Evolutionary conservation across 768 basidiomycete genomes (phyloP), one percentile per base, ranked within the genome.

Genomic region (Kwoniella sp.): DNA sequence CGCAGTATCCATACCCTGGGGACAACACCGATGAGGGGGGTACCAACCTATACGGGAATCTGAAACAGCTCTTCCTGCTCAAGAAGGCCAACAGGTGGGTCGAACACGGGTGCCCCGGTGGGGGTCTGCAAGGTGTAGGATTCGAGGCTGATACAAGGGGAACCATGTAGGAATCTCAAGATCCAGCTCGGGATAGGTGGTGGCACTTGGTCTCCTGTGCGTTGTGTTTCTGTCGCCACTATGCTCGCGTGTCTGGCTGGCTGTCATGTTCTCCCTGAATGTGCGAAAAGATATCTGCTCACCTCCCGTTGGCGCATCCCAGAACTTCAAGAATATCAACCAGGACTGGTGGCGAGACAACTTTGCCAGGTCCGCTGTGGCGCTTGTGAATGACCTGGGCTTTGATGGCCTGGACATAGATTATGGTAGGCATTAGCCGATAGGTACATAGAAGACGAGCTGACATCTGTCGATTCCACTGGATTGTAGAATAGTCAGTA

Each of bases 11-110:
- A 70, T 84, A 86, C 14, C 50, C 50, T 0, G 87, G 85, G 7
- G 95, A 99, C 74, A 87, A 86, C 4, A 96, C 93, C 92, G 86
- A 91, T 60, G 93, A 96, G 47, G 68, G 67, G 23, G 90, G 90
- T 38, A 84, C 79, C 60, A 95, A 98, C 73, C 82, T 98, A 14
- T 98, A 93, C 57, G 92, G 92, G 46, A 93, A 93, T 74, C 82
- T 98, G 76, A 93, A 93, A 70, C 88, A 87, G 44, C 81, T 98
- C 50, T 92, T 90, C 74, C 81, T 86, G 27, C 79, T 96, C 58
- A 98, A 98, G 79, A 85, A 92, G 69, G 74, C 81, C 56, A 78
- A 95, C 54, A 81, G 90, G 45, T 85, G 20, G 14, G 50, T 49
- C 17, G 10, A 12, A 12, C 15, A 32, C n/a, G n/a, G n/a, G n/a